Conservation (phyloP, 257 asterid species). For the Jaltomata sinuosa region DNA sequence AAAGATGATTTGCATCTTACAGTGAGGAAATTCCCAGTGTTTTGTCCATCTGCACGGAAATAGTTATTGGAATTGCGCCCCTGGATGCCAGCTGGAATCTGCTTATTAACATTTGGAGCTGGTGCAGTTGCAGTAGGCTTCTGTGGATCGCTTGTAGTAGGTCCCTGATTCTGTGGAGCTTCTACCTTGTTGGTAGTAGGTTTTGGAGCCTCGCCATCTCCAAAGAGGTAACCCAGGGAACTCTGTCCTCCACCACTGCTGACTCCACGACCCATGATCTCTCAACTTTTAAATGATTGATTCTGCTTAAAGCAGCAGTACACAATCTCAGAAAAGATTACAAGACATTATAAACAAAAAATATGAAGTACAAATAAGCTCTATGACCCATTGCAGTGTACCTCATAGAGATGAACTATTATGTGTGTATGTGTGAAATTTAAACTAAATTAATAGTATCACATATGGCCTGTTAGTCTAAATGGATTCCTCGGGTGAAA, state of each 20-base stretch:
- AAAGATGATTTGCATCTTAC: slow-evolving; percentile 24
- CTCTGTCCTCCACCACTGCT: slow-evolving; percentile 92
- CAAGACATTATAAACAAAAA: not conserved
- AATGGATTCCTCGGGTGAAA: not conserved
- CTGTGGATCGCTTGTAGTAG: slow-evolving; percentile 29
- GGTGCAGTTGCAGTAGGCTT: slow-evolving; percentile 38
- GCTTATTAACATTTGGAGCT: slow-evolving; percentile 30
- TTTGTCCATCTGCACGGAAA: slow-evolving; percentile 69
- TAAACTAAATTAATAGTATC: not conserved
- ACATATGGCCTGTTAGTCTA: not conserved
- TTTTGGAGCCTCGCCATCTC: slow-evolving; percentile 61
- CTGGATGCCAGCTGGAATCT: slow-evolving; percentile 61
- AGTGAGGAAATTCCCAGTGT: slow-evolving; percentile 76
- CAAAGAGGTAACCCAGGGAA: slow-evolving; percentile 80
- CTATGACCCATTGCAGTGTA: not conserved
- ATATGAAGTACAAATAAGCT: not conserved
- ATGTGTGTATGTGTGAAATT: not conserved
- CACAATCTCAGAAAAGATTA: not conserved
- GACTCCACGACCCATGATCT: slow-evolving; percentile 74
- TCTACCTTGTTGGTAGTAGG: slow-evolving; percentile 29
- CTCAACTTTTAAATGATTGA: not conserved
- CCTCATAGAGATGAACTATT: not conserved
- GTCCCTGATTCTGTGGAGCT: slow-evolving; percentile 31
- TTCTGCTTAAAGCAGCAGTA: slow-evolving; percentile 9
- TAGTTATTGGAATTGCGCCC: slow-evolving; percentile 56